Conservation (phyloP, 2,329 filamentous ascomycete genomes). For the Cercospora nicotianae region DNA sequence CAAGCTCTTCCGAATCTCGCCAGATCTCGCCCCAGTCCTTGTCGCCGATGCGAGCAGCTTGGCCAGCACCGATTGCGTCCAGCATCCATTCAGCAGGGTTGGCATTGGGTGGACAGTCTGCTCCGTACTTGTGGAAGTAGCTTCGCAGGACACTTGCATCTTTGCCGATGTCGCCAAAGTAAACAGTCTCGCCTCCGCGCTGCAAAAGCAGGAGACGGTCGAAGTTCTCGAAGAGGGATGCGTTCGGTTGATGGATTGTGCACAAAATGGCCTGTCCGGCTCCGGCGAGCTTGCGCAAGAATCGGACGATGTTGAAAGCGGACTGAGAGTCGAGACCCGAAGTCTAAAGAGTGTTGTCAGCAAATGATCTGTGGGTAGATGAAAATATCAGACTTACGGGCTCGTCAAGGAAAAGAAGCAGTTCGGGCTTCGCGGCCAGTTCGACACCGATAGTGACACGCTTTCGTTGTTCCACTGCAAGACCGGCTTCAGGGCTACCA, state of each 20-base stretch:
- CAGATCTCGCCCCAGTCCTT: slow-evolving; percentile 81
- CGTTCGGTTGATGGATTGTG: slow-evolving; percentile 89
- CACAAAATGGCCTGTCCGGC: slow-evolving; percentile 86
- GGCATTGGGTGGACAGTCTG: slow-evolving; percentile 61
- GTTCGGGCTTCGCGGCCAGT: slow-evolving; percentile 64
- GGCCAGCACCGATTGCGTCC: slow-evolving; percentile 77
- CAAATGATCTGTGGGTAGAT: background rate
- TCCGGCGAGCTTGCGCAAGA: slow-evolving; percentile 73
- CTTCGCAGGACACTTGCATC: slow-evolving; percentile 70
- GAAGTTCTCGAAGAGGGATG: slow-evolving; percentile 83
- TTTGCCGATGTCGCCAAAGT: slow-evolving; percentile 80
- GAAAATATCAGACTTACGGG: slow-evolving; percentile 42
- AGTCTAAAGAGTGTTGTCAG: slow-evolving; percentile 43
- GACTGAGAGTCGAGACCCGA: slow-evolving; percentile 71
- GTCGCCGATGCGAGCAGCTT: slow-evolving; percentile 68
- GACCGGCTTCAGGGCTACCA: slow-evolving; percentile 59
- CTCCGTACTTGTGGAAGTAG: slow-evolving; percentile 44
- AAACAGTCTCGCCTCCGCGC: slow-evolving; percentile 76
- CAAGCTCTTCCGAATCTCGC: slow-evolving; percentile 70
- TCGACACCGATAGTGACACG: slow-evolving; percentile 65
- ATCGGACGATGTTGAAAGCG: slow-evolving; percentile 75
- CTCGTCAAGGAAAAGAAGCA: slow-evolving; percentile 77
- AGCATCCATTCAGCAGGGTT: slow-evolving; percentile 87
- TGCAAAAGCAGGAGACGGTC: slow-evolving; percentile 78
- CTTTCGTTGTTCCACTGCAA: slow-evolving; percentile 68